Evolutionary conservation across 2,329 filamentous ascomycete genomes (phyloP).

Genomic region (Penicillium sp.): DNA sequence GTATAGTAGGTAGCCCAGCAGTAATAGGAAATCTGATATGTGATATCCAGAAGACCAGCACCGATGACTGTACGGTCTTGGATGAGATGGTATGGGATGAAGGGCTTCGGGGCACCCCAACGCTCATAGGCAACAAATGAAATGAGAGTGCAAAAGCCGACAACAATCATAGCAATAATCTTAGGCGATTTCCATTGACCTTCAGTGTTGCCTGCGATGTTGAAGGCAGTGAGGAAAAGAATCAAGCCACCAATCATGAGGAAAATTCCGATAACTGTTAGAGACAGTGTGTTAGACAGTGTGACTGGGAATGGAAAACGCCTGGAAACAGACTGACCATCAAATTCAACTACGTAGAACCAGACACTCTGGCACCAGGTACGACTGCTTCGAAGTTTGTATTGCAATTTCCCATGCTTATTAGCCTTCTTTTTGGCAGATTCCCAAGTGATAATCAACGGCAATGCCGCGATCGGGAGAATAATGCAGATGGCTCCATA

Average conservation of each 20-base stretch:
- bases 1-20: conserved; percentile 29
- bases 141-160: conserved; percentile 59
- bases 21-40: conserved; percentile 2
- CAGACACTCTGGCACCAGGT: conserved; percentile 51
- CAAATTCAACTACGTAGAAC: conserved; percentile 65
- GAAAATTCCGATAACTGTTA: conserved; percentile 59
- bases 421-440: conserved; percentile 61
- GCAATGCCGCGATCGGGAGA: conserved; percentile 59
- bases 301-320: background rate
- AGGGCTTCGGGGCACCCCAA: conserved; percentile 48
- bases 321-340: conserved; percentile 43
- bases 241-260: conserved; percentile 64
- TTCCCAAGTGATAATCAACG: conserved; percentile 59
- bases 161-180: conserved; percentile 56
- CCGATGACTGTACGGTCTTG: conserved; percentile 32
- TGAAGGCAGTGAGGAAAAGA: conserved; percentile 53
- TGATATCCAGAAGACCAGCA: conserved; percentile 27
- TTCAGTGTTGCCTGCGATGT: conserved; percentile 48
- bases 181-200: conserved; percentile 48
- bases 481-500: conserved; percentile 67
- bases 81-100: conserved; percentile 53
- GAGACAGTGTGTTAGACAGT: background rate
- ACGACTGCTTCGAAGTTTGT: conserved; percentile 46
- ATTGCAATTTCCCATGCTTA: conserved; percentile 54
- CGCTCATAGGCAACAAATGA: conserved; percentile 59